Base-by-base conservation (phyloP, 768 basidiomycete genomes). In the Sarcodon aspratus region DNA sequence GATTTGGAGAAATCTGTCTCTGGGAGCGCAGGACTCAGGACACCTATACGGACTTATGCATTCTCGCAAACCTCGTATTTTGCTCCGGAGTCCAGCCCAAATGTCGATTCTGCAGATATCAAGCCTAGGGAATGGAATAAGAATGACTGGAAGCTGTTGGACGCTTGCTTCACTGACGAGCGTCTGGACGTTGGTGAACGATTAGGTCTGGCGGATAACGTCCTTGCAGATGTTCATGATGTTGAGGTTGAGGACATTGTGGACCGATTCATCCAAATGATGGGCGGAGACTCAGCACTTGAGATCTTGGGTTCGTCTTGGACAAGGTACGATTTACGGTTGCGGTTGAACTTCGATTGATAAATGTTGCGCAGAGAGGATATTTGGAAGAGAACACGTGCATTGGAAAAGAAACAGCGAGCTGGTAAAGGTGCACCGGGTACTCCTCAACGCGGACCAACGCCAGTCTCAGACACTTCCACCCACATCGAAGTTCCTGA, bases 81-180 rank as follows among this genome's bases (percentile, higher is more conserved):
- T 33, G 43, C 15, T 43, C 7, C 38, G 12, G 42, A 21, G 12
- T 12, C 47, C 5, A 37, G 34, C 17, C 45, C 47, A 0, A 47
- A 52, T 34, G 17, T 49, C 38, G 44, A 54, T 0, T 45, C 53
- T 13, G 53, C 52, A 15, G 51, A 46, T 1, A 49, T 45, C 21
- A 55, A 48, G 3, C 62, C 61, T 0, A 54, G 65, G 11, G 66
- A 63, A 36, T 93, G 89, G 89, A 69, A 72, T 3, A 83, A 82
- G 57, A 75, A 76, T 17, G 84, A 90, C 46, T 93, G 89, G 89
- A 89, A 84, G 61, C 59, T 70, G 44, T 69, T 93, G 45, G 89
- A 92, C 61, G 76, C 75, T 18, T 87, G 85, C 57, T 82, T 90
- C 53, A 82, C 83, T 9, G 82, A 85, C 47, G 79, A 82, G 59